Base-by-base conservation (phyloP, 352 stramenopile genomes). In the Plasmopara viticola region DNA sequence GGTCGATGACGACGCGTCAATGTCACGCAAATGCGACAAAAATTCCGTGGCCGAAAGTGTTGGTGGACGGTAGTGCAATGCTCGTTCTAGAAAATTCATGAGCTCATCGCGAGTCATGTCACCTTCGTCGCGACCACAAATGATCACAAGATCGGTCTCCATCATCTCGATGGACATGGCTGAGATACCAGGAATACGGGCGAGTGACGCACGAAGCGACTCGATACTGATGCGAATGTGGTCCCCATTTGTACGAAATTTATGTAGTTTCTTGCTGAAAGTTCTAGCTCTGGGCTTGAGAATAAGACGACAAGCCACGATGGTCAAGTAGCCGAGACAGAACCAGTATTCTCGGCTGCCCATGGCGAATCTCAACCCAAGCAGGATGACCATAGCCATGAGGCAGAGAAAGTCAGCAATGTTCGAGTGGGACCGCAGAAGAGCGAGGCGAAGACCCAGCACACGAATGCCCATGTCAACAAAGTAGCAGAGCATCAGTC, bases 181-280 rank as follows among this genome's bases (percentile, higher is more conserved):
- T 35, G 81, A 75, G 53, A 94, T 90, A 33, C 78, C 79, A 0
- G 84, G 84, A 50, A 94, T 93, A 14, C 84, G 80, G 9, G 78
- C 73, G 0, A 94, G 60, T 33, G 84, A 92, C 10, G 78, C 72
- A 8, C 82, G 74, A 10, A 94, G 62, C 44, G 81, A 93, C 60
- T 88, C 79, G 56, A 94, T 94, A 29, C 78, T 90, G 38, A 94
- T 79, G 48, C 79, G 80, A 51, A 94, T 88, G 55, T 89, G 77
- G 68, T 94, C 84, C 33, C 78, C 79, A 40, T 92, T 89, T 15
- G 82, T 73, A 42, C 81, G 77, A 58, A 91, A 91, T 54, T 91
- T 91, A 77, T 94, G 84, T 40, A 94, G 56, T 35, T 94, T 94
- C 63, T 92, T 94, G 44, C 79, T 91, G 51, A 94, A 94, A 1